Evolutionary conservation across 768 basidiomycete genomes (phyloP).

Genomic region (Botryobasidium botryosum): DNA sequence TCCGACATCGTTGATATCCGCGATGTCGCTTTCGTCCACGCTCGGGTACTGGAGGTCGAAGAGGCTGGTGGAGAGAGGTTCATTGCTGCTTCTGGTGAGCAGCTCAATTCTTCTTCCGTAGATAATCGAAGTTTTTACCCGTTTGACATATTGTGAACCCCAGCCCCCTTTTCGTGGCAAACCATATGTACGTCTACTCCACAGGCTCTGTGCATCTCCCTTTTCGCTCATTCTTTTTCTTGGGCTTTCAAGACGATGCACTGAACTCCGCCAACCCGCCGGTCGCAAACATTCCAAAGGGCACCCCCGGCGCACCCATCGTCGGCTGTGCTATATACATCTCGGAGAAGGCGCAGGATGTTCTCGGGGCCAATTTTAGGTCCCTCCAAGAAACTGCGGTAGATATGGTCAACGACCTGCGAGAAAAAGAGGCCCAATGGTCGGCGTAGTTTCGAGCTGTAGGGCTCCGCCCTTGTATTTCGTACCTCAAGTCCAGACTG

Average conservation of each 20-base stretch:
- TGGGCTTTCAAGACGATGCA: slow-evolving; percentile 5
- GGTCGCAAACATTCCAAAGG: slow-evolving; percentile 1
- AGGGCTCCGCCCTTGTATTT: no score
- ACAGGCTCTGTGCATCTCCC: background rate
- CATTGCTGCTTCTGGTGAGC: slow-evolving; percentile 9
- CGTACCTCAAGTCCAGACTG: no score
- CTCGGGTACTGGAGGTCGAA: slow-evolving; percentile 10
- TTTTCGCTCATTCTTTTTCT: background rate
- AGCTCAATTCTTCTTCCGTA: background rate
- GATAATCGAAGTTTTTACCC: no score
- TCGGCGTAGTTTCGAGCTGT: no score
- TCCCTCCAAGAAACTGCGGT: slow-evolving; percentile 2
- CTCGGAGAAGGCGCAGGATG: no score
- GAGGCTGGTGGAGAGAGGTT: slow-evolving; percentile 14
- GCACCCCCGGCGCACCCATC: slow-evolving; percentile 2
- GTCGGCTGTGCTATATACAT: background rate
- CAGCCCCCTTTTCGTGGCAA: slow-evolving; percentile 6
- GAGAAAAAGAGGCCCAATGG: no score
- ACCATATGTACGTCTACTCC: background rate
- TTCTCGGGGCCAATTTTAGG: slow-evolving; percentile 4
- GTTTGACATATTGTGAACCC: background rate
- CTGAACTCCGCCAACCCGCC: background rate
- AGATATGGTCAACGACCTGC: no score
- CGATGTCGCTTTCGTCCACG: slow-evolving; percentile 16
- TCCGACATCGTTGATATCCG: slow-evolving; percentile 19